Conservation (phyloP, 2,329 filamentous ascomycete genomes). For the Colletotrichum graminicola region DNA sequence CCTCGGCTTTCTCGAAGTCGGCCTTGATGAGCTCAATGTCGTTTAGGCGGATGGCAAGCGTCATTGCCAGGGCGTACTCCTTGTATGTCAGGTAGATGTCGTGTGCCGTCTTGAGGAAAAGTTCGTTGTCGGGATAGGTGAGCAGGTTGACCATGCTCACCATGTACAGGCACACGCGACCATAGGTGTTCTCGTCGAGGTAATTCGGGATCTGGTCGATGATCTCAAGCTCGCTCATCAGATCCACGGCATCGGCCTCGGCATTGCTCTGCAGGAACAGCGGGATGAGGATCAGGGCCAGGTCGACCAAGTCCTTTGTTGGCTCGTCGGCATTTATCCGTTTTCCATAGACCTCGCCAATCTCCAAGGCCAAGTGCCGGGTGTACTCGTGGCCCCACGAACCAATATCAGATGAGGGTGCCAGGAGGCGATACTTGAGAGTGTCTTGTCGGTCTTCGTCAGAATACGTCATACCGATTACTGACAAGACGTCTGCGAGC, state of each 20-base stretch:
- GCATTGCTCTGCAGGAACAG: slow-evolving; percentile 98
- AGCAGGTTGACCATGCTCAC: slow-evolving; percentile 98
- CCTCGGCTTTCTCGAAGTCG: slow-evolving; percentile 84
- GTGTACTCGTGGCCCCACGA: slow-evolving; percentile 99
- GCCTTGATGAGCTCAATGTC: slow-evolving; percentile 84
- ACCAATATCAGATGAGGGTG: slow-evolving; percentile 90
- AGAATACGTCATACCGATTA: slow-evolving; percentile 98
- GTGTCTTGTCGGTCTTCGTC: slow-evolving; percentile 97
- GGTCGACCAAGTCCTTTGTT: slow-evolving; percentile 84
- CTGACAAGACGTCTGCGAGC: slow-evolving; percentile 94
- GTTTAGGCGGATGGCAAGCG: slow-evolving; percentile 93
- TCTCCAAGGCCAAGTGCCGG: slow-evolving; percentile 93
- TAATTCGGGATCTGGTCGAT: slow-evolving; percentile 92
- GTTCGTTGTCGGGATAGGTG: slow-evolving; percentile 97
- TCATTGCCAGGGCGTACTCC: slow-evolving; percentile 92
- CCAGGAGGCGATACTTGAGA: slow-evolving; percentile 92
- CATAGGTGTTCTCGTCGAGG: slow-evolving; percentile 93
- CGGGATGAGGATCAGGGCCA: slow-evolving; percentile 87
- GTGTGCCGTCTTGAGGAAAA: slow-evolving; percentile 93
- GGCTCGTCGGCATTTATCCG: slow-evolving; percentile 87
- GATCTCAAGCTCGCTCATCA: slow-evolving; percentile 97
- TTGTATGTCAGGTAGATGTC: slow-evolving; percentile 94
- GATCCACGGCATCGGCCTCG: slow-evolving; percentile 96
- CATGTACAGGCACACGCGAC: slow-evolving; percentile 96
- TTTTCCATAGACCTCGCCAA: slow-evolving; percentile 93